Evolutionary conservation across 139 green algal species (phyloP).

Genomic region (Astrephomene gubernaculifera): DNA sequence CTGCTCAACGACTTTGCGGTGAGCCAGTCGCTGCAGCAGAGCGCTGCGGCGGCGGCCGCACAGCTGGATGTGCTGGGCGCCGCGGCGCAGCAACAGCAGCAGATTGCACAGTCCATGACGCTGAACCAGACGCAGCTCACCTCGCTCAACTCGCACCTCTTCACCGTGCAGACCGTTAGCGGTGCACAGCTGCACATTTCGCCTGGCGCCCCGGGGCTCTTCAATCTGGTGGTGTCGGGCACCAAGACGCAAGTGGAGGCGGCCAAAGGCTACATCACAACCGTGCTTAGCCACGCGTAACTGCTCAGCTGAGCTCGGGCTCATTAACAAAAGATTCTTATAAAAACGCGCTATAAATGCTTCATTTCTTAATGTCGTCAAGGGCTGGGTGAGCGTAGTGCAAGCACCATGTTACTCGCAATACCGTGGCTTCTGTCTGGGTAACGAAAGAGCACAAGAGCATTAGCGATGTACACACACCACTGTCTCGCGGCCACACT

Average conservation of each 20-base stretch:
- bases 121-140: conserved; percentile 46
- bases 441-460: no score
- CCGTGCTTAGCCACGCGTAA: conserved; percentile 39
- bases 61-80: conserved; percentile 20
- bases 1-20: conserved; percentile 10
- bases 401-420: no score
- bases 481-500: no score
- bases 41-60: not conserved
- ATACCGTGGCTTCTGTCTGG: no score
- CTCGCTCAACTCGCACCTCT: conserved; percentile 51
- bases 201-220: conserved; percentile 46
- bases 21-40: not conserved
- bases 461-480: no score
- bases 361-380: no score
- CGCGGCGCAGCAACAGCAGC: not conserved
- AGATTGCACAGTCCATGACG: conserved; percentile 45
- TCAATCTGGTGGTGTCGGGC: conserved; percentile 48
- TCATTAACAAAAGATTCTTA: no score
- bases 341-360: no score
- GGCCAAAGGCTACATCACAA: conserved; percentile 41
- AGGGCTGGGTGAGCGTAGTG: no score
- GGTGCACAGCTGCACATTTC: conserved; percentile 48
- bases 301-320: no score
- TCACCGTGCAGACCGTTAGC: conserved; percentile 52
- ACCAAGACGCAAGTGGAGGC: conserved; percentile 42